Evolutionary conservation across 208 protist species (phyloP), one percentile per base, ranked within the genome.

Genomic region (Wallacemonas sp.): DNA sequence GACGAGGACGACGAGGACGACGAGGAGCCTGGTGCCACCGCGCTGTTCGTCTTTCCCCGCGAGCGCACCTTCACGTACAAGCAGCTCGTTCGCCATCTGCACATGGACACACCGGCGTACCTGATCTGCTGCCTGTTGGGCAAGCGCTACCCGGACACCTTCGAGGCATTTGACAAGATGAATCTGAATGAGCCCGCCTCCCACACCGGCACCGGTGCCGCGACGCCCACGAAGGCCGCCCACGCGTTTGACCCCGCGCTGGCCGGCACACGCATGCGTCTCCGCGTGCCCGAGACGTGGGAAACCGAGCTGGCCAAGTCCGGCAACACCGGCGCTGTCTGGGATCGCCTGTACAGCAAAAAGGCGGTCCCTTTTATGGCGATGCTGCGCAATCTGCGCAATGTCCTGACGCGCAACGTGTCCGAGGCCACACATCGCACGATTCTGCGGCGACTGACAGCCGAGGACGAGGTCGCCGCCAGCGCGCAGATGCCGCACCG

Each of bases 371-470:
- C 97, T 12, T 98, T 98, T 74, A 98, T 98, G 94, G 97, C 96
- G 22, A 95, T 97, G 75, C 76, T 99, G 48, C 85, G 89, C 50
- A 98, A 98, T 70, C 57, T 98, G n/a, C 84, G 95, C n/a, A 98
- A 98, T 79, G 69, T 99, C 10, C 76, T 98, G 61, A 71, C 87
- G 7, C 79, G 77, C n/a, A 77, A 82, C 29, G 82, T 94, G 57
- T 68, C 54, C 12, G 38, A 68, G 0, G 41, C 36, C 2, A 87
- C 95, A 16, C 94, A 98, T 70, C 31, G 70, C 7, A 39, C 12
- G 1, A 55, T 97, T 25, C 39, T 87, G 32, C 38, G 45, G 11
- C 74, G 70, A 12, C 65, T 95, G 32, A 36, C 42, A 2, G 74
- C 72, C 12, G 86, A 91, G 57, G 82, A 88, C 42, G 68, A 92